Evolutionary conservation across 805 yeast genomes (phyloP), one percentile per base, ranked within the genome.

Genomic region (Monosporozyma unispora): DNA sequence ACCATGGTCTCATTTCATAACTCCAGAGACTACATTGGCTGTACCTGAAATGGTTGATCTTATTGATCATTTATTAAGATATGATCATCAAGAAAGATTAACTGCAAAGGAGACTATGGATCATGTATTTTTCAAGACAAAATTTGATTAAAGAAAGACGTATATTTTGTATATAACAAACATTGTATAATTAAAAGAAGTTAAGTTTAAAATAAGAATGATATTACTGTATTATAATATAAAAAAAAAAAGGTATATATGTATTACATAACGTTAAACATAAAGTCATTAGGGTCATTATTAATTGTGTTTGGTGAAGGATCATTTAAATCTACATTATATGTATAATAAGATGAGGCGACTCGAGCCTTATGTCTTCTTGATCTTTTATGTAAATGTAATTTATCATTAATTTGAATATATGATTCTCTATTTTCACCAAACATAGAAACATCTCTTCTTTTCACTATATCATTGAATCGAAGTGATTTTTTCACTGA

Each of bases 91-190:
- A 63, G 84, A 84, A 63, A 77, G 96, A 63, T 75, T 87, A 44
- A 87, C 96, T 6, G 96, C 96, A 1, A 78, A 76, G 64, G 96
- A 90, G 65, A 93, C 96, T 25, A 81, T 88, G 84, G 79, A 68
- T 12, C 96, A 88, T 47, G 46, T 74, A 10, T 84, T 82, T 62
- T 83, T 84, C 68, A 76, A 76, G 51, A 55, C 57, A 18, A 55
- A 61, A 42, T 58, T 49, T 50, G 52, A 50, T 25, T 48, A 35
- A 42, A 7, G 6, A 8, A 18, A 9, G n/a, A n/a, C n/a, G n/a
- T n/a, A n/a, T n/a, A n/a, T 25, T 25, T 25, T 25, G 27, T 25
- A 25, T 29, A 29, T 29, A n/a, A 27, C 29, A 27, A 7, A 27
- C n/a, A n/a, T 25, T 25, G 27, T 25, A 25, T 25, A 25, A 25